phyloP scores from a whole-genome alignment of 1,139 yeast species.

The Kurtzmaniella quercitrusa region DNA sequence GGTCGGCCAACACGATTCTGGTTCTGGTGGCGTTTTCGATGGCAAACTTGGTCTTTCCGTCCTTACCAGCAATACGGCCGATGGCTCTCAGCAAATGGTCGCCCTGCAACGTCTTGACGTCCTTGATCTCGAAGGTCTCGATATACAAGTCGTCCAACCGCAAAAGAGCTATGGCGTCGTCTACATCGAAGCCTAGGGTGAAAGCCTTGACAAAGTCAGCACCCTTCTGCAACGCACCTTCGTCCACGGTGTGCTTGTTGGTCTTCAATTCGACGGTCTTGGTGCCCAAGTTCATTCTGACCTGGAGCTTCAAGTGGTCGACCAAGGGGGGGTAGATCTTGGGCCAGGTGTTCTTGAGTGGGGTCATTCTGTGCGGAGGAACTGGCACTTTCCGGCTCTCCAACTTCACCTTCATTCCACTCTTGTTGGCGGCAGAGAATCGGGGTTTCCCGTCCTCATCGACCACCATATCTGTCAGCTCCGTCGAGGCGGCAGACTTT shows the following conservation, averaged over 20 bases:
- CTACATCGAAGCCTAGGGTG: conserved; percentile 92
- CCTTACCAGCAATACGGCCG: conserved; percentile 99
- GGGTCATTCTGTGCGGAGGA: conserved; percentile 96
- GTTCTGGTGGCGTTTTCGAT: conserved; percentile 98
- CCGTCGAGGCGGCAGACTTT: conserved; percentile 14
- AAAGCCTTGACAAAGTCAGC: conserved; percentile 95
- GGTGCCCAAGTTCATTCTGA: conserved; percentile 86
- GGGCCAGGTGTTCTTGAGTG: conserved; percentile 84
- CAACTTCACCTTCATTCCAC: conserved; percentile 68
- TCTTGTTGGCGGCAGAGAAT: conserved; percentile 68
- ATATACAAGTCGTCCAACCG: conserved; percentile 94
- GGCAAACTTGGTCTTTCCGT: conserved; percentile 97
- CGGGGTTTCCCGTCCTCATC: conserved; percentile 91
- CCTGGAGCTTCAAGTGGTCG: conserved; percentile 90
- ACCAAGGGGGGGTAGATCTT: conserved; percentile 94
- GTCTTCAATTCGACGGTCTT: conserved; percentile 87
- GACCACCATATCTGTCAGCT: conserved; percentile 53
- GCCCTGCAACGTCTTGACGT: conserved; percentile 90
- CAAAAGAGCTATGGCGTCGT: conserved; percentile 91
- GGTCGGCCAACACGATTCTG: conserved; percentile 93
- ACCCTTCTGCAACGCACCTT: conserved; percentile 94
- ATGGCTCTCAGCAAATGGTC: conserved; percentile 97
- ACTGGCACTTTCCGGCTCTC: conserved; percentile 88
- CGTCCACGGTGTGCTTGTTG: conserved; percentile 73
- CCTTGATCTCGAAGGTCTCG: conserved; percentile 95